Percentiles rank a stretch among this genome's conserved stretches.
Conservation (phyloP, 768 basidiomycete genomes). For the Termitomyces sp. region DNA sequence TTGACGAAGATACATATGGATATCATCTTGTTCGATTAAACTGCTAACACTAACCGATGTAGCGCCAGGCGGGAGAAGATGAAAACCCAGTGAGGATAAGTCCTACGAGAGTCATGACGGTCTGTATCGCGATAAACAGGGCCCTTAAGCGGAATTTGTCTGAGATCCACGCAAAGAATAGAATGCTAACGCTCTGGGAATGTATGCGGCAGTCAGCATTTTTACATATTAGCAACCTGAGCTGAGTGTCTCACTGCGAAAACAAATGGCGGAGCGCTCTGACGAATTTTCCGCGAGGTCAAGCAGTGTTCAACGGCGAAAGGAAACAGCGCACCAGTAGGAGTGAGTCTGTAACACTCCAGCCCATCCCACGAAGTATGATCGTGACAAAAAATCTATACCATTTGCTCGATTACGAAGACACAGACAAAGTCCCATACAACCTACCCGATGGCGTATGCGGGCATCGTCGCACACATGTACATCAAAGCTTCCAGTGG, state of each 20-base stretch:
- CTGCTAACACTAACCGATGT: conserved; percentile 27
- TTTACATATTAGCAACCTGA: neutral
- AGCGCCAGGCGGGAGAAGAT: conserved; percentile 29
- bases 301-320: neutral
- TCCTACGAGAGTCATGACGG: conserved; percentile 34
- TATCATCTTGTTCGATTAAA: neutral
- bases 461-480: conserved; percentile 43
- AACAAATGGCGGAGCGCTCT: conserved; percentile 46
- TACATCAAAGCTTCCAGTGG: conserved; percentile 36
- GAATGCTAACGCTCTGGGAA: conserved; percentile 28
- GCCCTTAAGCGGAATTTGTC: conserved; percentile 39
- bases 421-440: neutral
- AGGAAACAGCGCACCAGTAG: conserved; percentile 28
- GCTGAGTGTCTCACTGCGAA: conserved; percentile 32
- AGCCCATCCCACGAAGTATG: conserved; percentile 44
- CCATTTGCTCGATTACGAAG: neutral
- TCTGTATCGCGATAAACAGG: conserved; percentile 35
- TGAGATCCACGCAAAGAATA: conserved; percentile 42
- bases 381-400: conserved; percentile 39
- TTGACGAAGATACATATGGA: conserved; percentile 13
- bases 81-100: conserved; percentile 35
- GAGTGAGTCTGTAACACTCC: conserved; percentile 34
- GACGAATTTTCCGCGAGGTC: neutral
- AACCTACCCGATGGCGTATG: conserved; percentile 40
- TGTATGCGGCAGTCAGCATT: conserved; percentile 2